A percentile compares a stretch with the other conserved stretches of the same genome.
Conservation (phyloP, 257 asterid genomes). For the Cinchona pubescens region DNA sequence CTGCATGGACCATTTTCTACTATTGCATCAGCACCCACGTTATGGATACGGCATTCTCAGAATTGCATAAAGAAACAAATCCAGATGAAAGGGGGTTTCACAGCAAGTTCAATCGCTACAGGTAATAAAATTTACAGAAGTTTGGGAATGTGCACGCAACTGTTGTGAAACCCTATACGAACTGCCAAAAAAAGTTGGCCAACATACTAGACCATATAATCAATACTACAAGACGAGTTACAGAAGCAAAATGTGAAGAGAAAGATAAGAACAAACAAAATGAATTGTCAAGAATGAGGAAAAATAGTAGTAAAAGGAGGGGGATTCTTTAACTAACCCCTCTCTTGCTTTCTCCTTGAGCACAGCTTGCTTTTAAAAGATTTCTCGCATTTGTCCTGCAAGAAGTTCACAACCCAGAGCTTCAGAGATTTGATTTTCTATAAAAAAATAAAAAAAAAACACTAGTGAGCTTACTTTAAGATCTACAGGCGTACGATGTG, state of each 20-base stretch:
- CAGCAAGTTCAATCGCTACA: neutral
- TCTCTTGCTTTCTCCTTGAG: slow-evolving; percentile 50
- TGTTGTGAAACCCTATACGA: neutral
- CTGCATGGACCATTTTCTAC: slow-evolving; percentile 36
- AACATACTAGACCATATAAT: neutral
- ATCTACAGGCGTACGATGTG: slow-evolving; percentile 88
- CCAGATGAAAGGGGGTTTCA: neutral
- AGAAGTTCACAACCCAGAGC: slow-evolving; percentile 13
- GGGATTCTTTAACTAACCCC: slow-evolving; percentile 38
- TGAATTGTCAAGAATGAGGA: neutral
- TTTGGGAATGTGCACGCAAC: neutral
- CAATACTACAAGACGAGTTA: neutral
- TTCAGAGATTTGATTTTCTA: neutral
- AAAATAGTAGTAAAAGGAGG: neutral
- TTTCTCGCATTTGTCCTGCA: slow-evolving; percentile 98
- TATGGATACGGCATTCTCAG: neutral
- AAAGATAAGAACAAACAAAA: neutral
- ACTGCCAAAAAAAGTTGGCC: neutral
- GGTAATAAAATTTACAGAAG: neutral
- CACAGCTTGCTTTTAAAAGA: slow-evolving; percentile 84
- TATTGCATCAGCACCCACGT: neutral
- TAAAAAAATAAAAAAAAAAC: too few species aligned
- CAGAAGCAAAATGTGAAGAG: neutral
- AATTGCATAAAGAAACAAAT: neutral
- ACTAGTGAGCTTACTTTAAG: slow-evolving; percentile 57